Evolutionary conservation across 1,284 basidiomycete species (phyloP).

Genomic region (Lentinula novae-zelandiae): DNA sequence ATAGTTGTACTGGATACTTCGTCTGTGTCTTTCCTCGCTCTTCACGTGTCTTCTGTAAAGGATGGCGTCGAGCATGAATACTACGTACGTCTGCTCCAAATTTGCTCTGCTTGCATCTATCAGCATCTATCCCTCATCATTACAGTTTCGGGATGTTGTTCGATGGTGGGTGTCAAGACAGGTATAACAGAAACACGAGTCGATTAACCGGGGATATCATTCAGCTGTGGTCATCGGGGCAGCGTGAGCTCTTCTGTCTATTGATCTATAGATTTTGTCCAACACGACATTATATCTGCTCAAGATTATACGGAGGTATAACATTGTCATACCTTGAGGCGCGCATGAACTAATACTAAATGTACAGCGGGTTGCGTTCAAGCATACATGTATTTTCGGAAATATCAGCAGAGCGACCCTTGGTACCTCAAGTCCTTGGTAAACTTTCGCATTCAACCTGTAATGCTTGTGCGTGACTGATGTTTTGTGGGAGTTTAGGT

Average conservation of each 20-base stretch:
- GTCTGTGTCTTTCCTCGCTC: neutral
- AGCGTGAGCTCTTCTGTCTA: neutral
- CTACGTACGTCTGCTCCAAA: neutral
- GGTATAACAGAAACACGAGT: neutral
- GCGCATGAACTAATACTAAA: neutral
- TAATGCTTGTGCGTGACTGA: neutral
- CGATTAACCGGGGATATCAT: neutral
- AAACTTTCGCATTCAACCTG: neutral
- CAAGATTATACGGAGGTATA: neutral
- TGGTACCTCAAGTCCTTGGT: constrained; percentile 7
- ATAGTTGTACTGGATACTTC: neutral
- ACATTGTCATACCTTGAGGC: neutral
- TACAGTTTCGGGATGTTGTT: constrained; percentile 8
- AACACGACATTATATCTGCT: neutral
- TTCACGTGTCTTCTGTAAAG: neutral
- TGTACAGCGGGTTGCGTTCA: constrained; percentile 11
- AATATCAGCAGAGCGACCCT: constrained; percentile 3
- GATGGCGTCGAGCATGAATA: constrained; percentile 1
- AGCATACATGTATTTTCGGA: constrained; percentile 11
- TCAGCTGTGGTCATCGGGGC: constrained; percentile 7
- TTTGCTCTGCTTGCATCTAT: neutral
- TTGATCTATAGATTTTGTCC: neutral
- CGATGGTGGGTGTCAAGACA: neutral
- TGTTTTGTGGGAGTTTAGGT: neutral
- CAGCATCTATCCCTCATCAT: neutral